Percentiles rank a stretch among this genome's conserved stretches.
These are phyloP conservation scores for Russula griseocarnosa DNA, from an alignment of 768 basidiomycete species.

Conservation along the genomic window DNA sequence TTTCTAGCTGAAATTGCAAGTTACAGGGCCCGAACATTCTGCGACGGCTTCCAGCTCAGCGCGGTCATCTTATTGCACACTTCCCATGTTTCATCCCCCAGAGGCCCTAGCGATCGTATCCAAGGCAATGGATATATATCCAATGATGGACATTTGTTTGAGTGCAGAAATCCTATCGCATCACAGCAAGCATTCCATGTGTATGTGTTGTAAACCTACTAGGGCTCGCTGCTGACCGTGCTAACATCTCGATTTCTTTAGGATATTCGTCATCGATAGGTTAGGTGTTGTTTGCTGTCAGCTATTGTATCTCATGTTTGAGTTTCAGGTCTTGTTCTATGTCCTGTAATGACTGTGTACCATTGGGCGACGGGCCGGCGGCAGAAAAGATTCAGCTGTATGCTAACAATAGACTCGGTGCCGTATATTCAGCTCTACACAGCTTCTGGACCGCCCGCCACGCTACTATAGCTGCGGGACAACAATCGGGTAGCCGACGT, in stretches of 20 bases:
- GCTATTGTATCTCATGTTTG: neutral
- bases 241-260: slow-evolving; percentile 24
- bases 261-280: slow-evolving; percentile 54
- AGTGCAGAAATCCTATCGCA: slow-evolving; percentile 50
- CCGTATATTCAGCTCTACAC: slow-evolving; percentile 53
- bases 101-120: slow-evolving; percentile 32
- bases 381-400: slow-evolving; percentile 36
- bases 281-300: slow-evolving; percentile 16
- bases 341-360: slow-evolving; percentile 39
- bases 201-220: slow-evolving; percentile 36
- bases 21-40: slow-evolving; percentile 49
- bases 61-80: slow-evolving; percentile 50
- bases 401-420: slow-evolving; percentile 50
- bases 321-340: slow-evolving; percentile 50
- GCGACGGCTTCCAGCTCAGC: slow-evolving; percentile 34
- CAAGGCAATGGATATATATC: slow-evolving; percentile 47
- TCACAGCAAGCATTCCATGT: slow-evolving; percentile 57
- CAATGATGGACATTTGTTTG: slow-evolving; percentile 52
- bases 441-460: slow-evolving; percentile 55
- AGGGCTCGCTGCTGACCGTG: neutral
- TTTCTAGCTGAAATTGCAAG: neutral
- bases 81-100: slow-evolving; percentile 51
- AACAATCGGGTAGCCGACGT: slow-evolving; percentile 15
- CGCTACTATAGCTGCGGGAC: slow-evolving; percentile 34
- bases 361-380: slow-evolving; percentile 43